Evolutionary conservation across 495 filamentous ascomycete species (phyloP), one percentile per base, ranked within the genome.

Genomic region (Mycothermus thermophilus): DNA sequence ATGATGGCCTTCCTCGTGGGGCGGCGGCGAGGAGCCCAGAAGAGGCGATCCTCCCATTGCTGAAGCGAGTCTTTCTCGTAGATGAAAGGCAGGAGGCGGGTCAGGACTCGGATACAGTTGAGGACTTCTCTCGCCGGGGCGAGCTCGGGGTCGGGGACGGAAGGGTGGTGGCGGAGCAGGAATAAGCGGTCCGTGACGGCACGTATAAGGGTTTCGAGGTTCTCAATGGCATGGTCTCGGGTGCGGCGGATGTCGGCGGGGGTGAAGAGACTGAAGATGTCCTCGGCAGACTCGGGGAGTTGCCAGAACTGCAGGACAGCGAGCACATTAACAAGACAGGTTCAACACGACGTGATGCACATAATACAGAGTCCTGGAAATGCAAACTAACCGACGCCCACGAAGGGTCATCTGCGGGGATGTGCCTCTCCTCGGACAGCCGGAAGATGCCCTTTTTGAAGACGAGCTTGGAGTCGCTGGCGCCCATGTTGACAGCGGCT

Each of bases 371-470:
- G 27, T 10, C 16, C 2, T 25, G 22, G 11, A 6, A 25, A 12
- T 3, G 11, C 21, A 24, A 33, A 65, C 77, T 51, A 58, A 92
- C 85, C 47, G 84, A 82, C 35, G 83, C 72, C 90, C 90, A 99
- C 64, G 93, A 96, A 9, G 76, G 68, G 65, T 94, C 86, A 55
- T 87, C 77, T 27, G 83, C 73, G 28, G 86, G 72, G 47, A 99
- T 96, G 46, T 80, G 70, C 46, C 79, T 74, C 55, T 90, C 77
- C 55, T 94, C 87, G 12, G 86, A 92, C 35, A 99, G 76, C 52
- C 80, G 77, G 66, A 99, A 99, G 66, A 99, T 94, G 56, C 87
- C 90, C 59, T 94, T 81, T 62, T 96, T 99, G 74, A 99, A 96
- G 49, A 86, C 83, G 49, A 95, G 79, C 74, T 99, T 99, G 43